Conservation (phyloP, 176 grass and related monocot species). For the Sorghum bicolor region Sorghum_bicolor_NCBIv3 NC_012872.2:67244501-67245000, state of each 20-base stretch:
- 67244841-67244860: background rate
- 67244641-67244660: background rate
- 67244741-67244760: background rate
- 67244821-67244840: background rate
- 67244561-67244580: background rate
- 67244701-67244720: background rate
- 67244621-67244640: constrained; percentile 5
- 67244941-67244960: background rate
- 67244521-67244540: background rate
- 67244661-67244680: background rate
- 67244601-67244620: background rate
- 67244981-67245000: background rate
- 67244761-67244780: background rate
- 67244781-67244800: background rate
- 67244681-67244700: background rate
- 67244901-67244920: background rate
- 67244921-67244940: background rate
- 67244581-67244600: background rate
- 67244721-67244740: background rate
- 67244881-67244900: background rate
- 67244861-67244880: background rate
- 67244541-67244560: constrained; percentile 5
- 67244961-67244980: background rate
- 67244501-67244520: background rate
- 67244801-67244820: background rate